These are phyloP conservation scores for Isabelozyma rhagii DNA, from an alignment of 805 yeast genomes.

Conservation along the genomic window DNA sequence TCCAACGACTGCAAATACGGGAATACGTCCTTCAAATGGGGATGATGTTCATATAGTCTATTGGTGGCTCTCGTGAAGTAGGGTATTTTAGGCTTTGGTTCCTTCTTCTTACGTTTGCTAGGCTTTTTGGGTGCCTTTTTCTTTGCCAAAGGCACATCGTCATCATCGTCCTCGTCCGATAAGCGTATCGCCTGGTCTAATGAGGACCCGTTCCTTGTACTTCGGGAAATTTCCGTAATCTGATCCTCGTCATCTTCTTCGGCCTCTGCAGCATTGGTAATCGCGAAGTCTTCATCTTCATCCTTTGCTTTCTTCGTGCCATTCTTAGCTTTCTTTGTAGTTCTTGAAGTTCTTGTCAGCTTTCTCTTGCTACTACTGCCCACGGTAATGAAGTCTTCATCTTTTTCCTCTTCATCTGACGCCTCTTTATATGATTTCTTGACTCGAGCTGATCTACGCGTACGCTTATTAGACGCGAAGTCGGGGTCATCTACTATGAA, in stretches of 20 bases:
- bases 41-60: slow-evolving; percentile 71
- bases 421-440: slow-evolving; percentile 22
- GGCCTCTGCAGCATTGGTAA: slow-evolving; percentile 16
- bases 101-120: slow-evolving; percentile 27
- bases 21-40: slow-evolving; percentile 71
- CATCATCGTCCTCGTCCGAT: slow-evolving; percentile 24
- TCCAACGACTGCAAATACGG: slow-evolving; percentile 53
- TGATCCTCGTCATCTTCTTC: slow-evolving; percentile 33
- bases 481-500: slow-evolving; percentile 39
- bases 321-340: slow-evolving; percentile 1
- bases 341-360: slow-evolving; percentile 7
- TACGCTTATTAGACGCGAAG: slow-evolving; percentile 13
- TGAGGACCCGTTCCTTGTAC: slow-evolving; percentile 19
- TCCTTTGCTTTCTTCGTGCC: slow-evolving; percentile 3
- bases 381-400: slow-evolving; percentile 7
- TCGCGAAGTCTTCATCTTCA: slow-evolving; percentile 11
- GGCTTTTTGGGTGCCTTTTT: slow-evolving; percentile 16
- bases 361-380: slow-evolving; percentile 8
- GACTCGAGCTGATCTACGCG: slow-evolving; percentile 10
- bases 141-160: slow-evolving; percentile 21
- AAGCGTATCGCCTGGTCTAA: slow-evolving; percentile 21
- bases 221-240: slow-evolving; percentile 15
- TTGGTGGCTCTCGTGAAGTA: slow-evolving; percentile 68
- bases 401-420: slow-evolving; percentile 15
- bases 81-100: slow-evolving; percentile 57